Evolutionary conservation across 495 filamentous ascomycete genomes (phyloP), one percentile per base, ranked within the genome.

Genomic region (Aspergillus carlsbadensis): DNA sequence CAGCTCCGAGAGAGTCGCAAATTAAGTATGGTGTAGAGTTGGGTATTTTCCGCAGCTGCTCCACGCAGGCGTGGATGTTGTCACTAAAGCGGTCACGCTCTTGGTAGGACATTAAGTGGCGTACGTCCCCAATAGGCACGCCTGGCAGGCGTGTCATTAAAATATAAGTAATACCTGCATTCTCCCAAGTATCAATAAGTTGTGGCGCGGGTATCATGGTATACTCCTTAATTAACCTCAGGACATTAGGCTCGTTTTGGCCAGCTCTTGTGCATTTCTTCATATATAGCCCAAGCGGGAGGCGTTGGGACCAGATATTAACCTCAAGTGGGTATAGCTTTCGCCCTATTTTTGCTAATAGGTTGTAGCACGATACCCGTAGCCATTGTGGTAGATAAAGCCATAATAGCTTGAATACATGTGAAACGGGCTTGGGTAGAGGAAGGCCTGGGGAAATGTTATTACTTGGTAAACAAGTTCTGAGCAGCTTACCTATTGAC

Each of bases 191-290:
- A 56, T 65, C 65, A 11, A 63, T 41, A 0, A 54, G 13, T 3
- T 41, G 54, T 10, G 63, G 62, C n/a, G 63, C 65, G 42, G 62
- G 58, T 10, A 68, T 65, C 4, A 50, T 31, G 1, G 63, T 68
- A 39, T 68, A 46, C 17, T 41, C 24, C 31, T 64, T 56, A 1
- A 65, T 46, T 2, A 67, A 53, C 11, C 34, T 57, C 11, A 65
- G 29, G 1, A 57, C 53, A 18, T 59, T 44, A 2, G 52, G 33
- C 43, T 66, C 64, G 31, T 52, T 66, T 20, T 57, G 29, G 1
- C 36, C 39, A 29, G 60, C 39, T 5, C 57, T 41, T 31, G 31
- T 13, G 36, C 57, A 66, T 26, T 63, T 33, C 39, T 66, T 66
- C n/a, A 59, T 42, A 8, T 52, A 36, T 15, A 66, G 45, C 10